Evolutionary conservation across 2,329 filamentous ascomycete species (phyloP).

Genomic region (Falciphora oryzae): DNA sequence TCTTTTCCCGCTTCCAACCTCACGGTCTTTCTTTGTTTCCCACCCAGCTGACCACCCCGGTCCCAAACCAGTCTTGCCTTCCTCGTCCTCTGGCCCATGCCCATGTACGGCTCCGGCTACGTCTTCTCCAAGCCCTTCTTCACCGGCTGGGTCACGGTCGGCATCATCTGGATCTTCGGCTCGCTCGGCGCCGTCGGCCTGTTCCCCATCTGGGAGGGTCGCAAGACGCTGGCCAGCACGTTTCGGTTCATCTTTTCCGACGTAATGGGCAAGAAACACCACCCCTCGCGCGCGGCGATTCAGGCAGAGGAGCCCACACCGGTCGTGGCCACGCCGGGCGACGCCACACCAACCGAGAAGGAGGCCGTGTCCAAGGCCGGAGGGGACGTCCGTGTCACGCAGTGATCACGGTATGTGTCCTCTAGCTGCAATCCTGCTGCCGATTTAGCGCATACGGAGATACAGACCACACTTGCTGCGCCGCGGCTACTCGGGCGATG

Average conservation of each 20-base stretch:
- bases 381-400: background rate
- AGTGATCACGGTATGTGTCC: background rate
- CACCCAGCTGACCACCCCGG: background rate
- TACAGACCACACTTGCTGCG: background rate
- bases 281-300: conserved; percentile 18
- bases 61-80: conserved; percentile 54
- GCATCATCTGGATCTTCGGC: conserved; percentile 75
- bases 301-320: conserved; percentile 8
- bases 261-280: conserved; percentile 39
- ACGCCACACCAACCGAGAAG: conserved; percentile 18
- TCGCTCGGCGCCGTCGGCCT: conserved; percentile 68
- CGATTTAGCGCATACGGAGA: background rate
- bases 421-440: too few relatives aligned
- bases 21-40: background rate
- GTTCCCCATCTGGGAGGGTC: conserved; percentile 76
- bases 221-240: conserved; percentile 59
- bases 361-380: conserved; percentile 8
- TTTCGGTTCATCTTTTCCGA: conserved; percentile 57
- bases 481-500: background rate
- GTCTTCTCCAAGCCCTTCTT: conserved; percentile 80
- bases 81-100: conserved; percentile 85
- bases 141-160: conserved; percentile 71
- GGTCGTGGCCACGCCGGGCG: conserved; percentile 10
- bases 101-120: conserved; percentile 78
- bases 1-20: too few relatives aligned